These are phyloP conservation scores for Rubia yunnanensis DNA, from an alignment of 257 asterid genomes.

Conservation along the genomic window DNA sequence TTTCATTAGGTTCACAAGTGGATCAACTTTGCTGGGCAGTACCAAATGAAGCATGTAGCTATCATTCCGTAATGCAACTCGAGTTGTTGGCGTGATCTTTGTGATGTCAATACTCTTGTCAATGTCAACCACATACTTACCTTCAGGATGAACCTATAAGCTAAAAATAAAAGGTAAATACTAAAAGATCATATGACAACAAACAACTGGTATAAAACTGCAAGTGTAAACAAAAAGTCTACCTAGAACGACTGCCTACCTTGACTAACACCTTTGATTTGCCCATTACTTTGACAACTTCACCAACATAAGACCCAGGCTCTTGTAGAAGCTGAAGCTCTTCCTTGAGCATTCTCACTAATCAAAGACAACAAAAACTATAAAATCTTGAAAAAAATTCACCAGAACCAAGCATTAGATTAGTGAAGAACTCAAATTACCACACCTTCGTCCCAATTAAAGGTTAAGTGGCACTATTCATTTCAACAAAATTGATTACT, in stretches of 20 bases:
- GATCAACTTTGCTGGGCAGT: constrained; percentile 94
- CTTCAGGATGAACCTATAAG: constrained; percentile 84
- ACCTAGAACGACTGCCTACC: constrained; percentile 30
- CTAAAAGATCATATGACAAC: not conserved
- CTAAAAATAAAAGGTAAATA: not conserved
- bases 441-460: no score
- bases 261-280: constrained; percentile 88
- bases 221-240: not conserved
- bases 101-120: constrained; percentile 88
- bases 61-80: constrained; percentile 91
- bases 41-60: constrained; percentile 89
- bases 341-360: constrained; percentile 83
- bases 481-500: no score
- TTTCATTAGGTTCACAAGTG: constrained; percentile 92
- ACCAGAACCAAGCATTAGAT: not conserved
- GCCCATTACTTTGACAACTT: constrained; percentile 97
- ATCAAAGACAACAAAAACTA: not conserved
- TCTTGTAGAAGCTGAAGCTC: constrained; percentile 88
- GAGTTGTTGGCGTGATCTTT: constrained; percentile 78
- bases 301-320: constrained; percentile 96
- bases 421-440: not conserved
- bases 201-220: not conserved
- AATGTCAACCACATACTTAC: constrained; percentile 78
- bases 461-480: no score
- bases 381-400: not conserved